These are phyloP conservation scores for Chytriomyces sp. DNA, from an alignment of 192 early-diverging fungal species.

Conservation along the genomic window DNA sequence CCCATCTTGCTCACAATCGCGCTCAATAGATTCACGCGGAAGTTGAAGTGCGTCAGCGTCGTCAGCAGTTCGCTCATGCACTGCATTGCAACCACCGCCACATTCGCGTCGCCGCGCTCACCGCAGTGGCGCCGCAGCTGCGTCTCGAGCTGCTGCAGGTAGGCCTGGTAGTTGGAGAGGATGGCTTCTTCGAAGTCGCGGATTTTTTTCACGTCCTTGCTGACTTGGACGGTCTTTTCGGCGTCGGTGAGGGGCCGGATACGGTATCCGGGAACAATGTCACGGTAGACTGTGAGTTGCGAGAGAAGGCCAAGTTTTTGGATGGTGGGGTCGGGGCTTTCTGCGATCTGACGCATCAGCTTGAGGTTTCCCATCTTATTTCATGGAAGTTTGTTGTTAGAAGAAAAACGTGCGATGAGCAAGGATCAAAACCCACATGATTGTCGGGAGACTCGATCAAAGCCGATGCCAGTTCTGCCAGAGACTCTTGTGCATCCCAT, in stretches of 20 bases:
- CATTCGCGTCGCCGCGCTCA: conserved; percentile 10
- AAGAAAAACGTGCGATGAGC: conserved; percentile 4
- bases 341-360: conserved; percentile 65
- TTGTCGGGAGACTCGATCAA: conserved; percentile 85
- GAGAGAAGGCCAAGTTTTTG: conserved; percentile 80
- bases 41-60: conserved; percentile 92
- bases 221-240: conserved; percentile 74
- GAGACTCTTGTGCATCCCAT: conserved; percentile 61
- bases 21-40: conserved; percentile 85
- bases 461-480: conserved; percentile 76
- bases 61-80: conserved; percentile 84
- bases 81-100: conserved; percentile 66
- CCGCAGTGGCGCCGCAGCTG: conserved; percentile 25
- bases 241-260: conserved; percentile 85
- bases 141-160: conserved; percentile 74
- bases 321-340: conserved; percentile 64
- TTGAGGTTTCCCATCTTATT: conserved; percentile 66
- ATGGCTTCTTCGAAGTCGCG: conserved; percentile 84
- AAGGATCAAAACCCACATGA: conserved; percentile 45
- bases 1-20: conserved; percentile 79
- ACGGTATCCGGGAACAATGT: conserved; percentile 92
- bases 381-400: not conserved
- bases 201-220: conserved; percentile 88
- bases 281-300: conserved; percentile 90
- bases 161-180: conserved; percentile 80